Base-by-base conservation (phyloP, 2,329 filamentous ascomycete species). In the Exserohilum rostratum region DNA sequence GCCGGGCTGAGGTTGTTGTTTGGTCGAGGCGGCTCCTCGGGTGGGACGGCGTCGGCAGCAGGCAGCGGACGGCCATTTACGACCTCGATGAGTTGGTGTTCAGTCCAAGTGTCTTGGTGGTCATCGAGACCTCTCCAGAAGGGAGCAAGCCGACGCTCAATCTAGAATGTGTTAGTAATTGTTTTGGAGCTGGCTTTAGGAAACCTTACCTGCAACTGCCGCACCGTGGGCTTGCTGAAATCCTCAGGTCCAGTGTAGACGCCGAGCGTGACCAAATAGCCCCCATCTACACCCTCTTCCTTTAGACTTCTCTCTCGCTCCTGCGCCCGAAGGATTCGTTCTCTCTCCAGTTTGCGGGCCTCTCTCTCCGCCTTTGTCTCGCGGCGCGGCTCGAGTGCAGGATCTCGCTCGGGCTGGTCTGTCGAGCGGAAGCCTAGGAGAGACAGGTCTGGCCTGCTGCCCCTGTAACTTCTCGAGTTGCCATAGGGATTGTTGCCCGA, bases 81-180 rank as follows among this genome's bases (percentile, higher is more conserved):
- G 20, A 91, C 92, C 53, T 93, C 92, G 66, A 97, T 86, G n/a
- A 99, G 85, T 76, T 99, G 95, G 75, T 95, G 88, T 70, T 99
- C 95, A 11, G 91, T 90, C 95, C 95, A 99, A 47, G 86, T 90
- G 18, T 90, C 85, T 13, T 88, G 89, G 75, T 95, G 91, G 74
- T 98, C 93, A 61, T 96, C 89, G 3, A 99, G 80, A 5, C 95
- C 95, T 70, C 89, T 88, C 92, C 93, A 99, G 75, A 99, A 99
- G 0, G 95, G 95, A 37, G 95, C 95, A 58, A 99, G 78, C 58
- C 90, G 88, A 64, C 95, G 85, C 77, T 99, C 95, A 72, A 99
- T 92, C 93, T 98, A 69, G n/a, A 34, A 34, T 30, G 17, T 60
- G 56, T 67, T 49, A 66, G 57, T 44, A 25, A 18, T 20, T 57